phyloP scores from a whole-genome alignment of 2,329 filamentous ascomycete species.

The Hortaea werneckii region DNA sequence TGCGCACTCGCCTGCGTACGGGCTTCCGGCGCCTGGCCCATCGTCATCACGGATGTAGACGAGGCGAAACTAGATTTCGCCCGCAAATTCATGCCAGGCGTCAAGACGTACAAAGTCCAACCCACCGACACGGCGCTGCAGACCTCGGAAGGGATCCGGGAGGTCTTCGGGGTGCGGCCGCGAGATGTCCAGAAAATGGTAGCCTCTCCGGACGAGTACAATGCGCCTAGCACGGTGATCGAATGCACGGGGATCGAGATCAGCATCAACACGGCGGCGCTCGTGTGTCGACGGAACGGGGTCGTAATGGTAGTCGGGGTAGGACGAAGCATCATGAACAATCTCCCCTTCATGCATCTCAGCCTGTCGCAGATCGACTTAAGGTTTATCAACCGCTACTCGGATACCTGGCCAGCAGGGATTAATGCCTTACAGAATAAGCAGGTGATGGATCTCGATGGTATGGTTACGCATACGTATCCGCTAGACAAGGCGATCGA shows the following conservation, averaged over 20 bases:
- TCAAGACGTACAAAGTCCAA: slow-evolving; percentile 18
- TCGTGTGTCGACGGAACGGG: slow-evolving; percentile 11
- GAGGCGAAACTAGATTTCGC: slow-evolving; percentile 70
- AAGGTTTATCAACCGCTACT: slow-evolving; percentile 60
- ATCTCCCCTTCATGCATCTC: slow-evolving; percentile 29
- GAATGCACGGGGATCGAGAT: slow-evolving; percentile 28
- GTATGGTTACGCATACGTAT: slow-evolving; percentile 52
- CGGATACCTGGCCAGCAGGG: slow-evolving; percentile 58
- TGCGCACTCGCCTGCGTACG: slow-evolving; percentile 46
- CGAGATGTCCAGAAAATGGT: slow-evolving; percentile 4
- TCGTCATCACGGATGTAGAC: slow-evolving; percentile 80
- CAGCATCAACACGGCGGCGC: slow-evolving; percentile 21
- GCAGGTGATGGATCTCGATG: slow-evolving; percentile 50
- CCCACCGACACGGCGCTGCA: slow-evolving; percentile 13
- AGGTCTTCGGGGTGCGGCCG: slow-evolving; percentile 5
- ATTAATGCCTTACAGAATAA: slow-evolving; percentile 48
- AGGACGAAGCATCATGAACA: slow-evolving; percentile 24
- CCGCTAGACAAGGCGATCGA: slow-evolving; percentile 52
- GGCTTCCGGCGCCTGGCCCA: slow-evolving; percentile 59
- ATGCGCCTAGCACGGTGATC: slow-evolving; percentile 18
- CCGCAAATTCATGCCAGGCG: slow-evolving; percentile 44
- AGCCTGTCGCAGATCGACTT: slow-evolving; percentile 42
- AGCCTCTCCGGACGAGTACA: slow-evolving; percentile 6
- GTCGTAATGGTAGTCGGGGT: slow-evolving; percentile 28
- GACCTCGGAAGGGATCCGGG: slow-evolving; percentile 14